Conservation (phyloP, 2,329 filamentous ascomycete genomes). For the Apiospora aurea region DNA sequence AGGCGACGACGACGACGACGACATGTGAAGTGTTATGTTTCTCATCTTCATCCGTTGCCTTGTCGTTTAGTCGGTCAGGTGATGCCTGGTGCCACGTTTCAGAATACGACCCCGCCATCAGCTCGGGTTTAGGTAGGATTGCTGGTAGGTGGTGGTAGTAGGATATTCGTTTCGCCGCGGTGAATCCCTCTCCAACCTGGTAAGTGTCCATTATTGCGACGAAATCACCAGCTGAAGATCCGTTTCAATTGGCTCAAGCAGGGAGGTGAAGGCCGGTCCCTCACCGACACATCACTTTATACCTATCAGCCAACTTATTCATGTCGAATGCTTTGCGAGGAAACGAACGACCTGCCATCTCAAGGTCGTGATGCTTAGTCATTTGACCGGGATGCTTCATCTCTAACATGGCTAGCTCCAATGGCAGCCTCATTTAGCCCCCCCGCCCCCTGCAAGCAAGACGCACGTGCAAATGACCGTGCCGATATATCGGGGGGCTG, state of each 20-base stretch:
- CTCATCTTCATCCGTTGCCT: background rate
- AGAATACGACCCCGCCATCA: background rate
- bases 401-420: background rate
- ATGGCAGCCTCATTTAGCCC: no score
- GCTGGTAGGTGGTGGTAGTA: no score
- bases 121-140: background rate
- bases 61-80: background rate
- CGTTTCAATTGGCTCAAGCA: background rate
- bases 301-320: background rate
- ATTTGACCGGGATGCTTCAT: background rate
- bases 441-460: no score
- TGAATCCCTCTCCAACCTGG: background rate
- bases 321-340: no score
- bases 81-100: conserved; percentile 14
- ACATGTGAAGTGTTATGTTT: conserved; percentile 6
- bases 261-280: background rate
- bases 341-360: background rate
- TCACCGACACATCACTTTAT: background rate
- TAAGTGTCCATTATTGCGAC: background rate
- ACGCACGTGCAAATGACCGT: background rate
- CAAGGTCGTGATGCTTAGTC: background rate
- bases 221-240: background rate
- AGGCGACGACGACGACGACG: background rate
- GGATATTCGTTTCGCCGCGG: background rate
- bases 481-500: background rate